Percentiles rank a stretch among this genome's conserved stretches.
These are phyloP conservation scores for Ganoderma meredithae DNA, from an alignment of 1,284 basidiomycete genomes.

Conservation along the genomic window DNA sequence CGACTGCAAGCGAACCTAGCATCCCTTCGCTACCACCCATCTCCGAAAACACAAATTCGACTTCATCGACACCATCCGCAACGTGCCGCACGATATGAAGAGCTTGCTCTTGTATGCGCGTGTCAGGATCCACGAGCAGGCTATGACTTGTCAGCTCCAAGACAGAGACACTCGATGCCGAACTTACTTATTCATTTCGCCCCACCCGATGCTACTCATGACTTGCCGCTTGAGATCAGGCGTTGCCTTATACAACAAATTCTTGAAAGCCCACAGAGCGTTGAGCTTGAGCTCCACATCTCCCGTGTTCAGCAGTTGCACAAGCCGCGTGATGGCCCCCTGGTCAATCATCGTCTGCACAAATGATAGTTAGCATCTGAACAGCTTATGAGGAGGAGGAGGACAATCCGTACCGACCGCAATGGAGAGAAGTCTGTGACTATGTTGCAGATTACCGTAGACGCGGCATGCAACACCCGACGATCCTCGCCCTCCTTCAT, in stretches of 20 bases:
- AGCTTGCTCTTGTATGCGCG: constrained; percentile 70
- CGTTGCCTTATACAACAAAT: constrained; percentile 70
- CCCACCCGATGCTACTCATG: constrained; percentile 73
- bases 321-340: constrained; percentile 70
- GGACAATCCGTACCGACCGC: constrained; percentile 57
- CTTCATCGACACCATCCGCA: constrained; percentile 64
- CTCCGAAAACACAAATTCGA: constrained; percentile 63
- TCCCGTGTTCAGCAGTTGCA: constrained; percentile 58
- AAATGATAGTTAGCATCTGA: constrained; percentile 16
- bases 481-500: constrained; percentile 64
- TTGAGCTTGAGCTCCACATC: constrained; percentile 70
- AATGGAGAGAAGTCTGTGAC: constrained; percentile 89
- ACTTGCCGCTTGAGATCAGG: constrained; percentile 66
- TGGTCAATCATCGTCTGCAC: constrained; percentile 66
- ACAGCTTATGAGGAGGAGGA: not conserved
- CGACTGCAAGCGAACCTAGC: constrained; percentile 51
- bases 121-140: constrained; percentile 56
- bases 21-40: constrained; percentile 56
- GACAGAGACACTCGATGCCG: not conserved
- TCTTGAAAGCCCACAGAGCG: constrained; percentile 85
- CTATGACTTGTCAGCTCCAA: constrained; percentile 41
- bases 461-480: constrained; percentile 76
- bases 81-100: constrained; percentile 69
- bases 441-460: constrained; percentile 84
- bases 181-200: constrained; percentile 56